Base-by-base conservation (phyloP, 2,329 filamentous ascomycete genomes). In the Phyllosticta ampelicida region DNA sequence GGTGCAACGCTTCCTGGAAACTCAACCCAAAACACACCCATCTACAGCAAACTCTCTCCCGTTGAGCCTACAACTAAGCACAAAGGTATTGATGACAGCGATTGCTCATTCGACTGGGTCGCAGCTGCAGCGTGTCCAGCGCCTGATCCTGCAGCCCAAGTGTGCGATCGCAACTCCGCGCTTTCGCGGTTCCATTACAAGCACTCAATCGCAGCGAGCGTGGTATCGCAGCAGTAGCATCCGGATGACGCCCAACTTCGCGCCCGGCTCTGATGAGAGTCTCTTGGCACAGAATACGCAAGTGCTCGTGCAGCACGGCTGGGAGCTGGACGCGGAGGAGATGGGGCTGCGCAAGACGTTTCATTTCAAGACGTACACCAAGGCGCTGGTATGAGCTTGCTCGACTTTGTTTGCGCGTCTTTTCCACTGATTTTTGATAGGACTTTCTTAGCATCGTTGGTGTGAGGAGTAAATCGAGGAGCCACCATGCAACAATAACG, bases 241-340 rank as follows among this genome's bases (percentile, higher is more conserved):
- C 36, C 11, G 8, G 4, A 44, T 44, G 36, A 16, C 36, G 36
- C 36, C 36, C 36, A 44, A 44, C 4, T 44, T 44, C 16, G 36
- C 36, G 36, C 36, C 36, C 2, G 36, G 36, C 16, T 44, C 36
- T 3, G 36, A 44, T 16, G 36, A 44, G 36, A 8, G 36, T 8
- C 4, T n/a, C 6, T n/a, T 44, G 36, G 4, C 36, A 16, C 36
- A 44, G 36, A 16, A 44, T 13, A 44, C 36, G 36, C 11, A 44
- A 6, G 11, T 4, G 36, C 36, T 44, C 36, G 36, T 44, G 36
- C 36, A 44, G 36, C 62, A 67, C 19, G 50, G 26, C n/a, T 51
- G 50, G 50, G 26, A 51, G 18, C 18, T 51, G 10, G 20, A 23
- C 13, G 13, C 16, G 11, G 50, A 51, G 21, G 21, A 28, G 50